Evolutionary conservation across 192 early-diverging fungal genomes (phyloP).

Genomic region (Coemansia sp.): DNA sequence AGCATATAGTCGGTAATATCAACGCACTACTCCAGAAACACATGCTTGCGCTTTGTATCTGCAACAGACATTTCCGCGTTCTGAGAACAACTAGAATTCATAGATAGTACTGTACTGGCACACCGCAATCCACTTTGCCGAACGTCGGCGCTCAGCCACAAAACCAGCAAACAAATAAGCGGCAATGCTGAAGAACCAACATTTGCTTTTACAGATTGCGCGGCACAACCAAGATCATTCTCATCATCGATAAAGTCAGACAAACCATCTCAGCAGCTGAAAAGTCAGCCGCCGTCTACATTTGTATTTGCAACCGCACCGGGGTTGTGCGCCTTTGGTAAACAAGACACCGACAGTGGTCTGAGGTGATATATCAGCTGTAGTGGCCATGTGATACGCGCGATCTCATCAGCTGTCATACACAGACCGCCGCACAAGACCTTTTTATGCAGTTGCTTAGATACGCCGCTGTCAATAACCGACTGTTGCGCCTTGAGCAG

Average conservation of each 20-base stretch:
- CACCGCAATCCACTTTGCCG: neutral
- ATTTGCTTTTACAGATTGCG: too few relatives aligned
- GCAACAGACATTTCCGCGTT: neutral
- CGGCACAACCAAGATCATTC: neutral
- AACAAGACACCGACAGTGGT: slow-evolving; percentile 4
- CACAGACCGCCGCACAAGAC: slow-evolving; percentile 18
- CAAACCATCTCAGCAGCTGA: slow-evolving; percentile 24
- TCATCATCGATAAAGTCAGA: slow-evolving; percentile 54
- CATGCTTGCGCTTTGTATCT: neutral
- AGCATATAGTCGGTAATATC: neutral
- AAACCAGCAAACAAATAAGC: neutral
- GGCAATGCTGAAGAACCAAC: neutral
- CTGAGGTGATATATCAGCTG: slow-evolving; percentile 15
- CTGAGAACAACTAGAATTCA: neutral
- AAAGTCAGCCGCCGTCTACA: neutral
- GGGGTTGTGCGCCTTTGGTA: neutral
- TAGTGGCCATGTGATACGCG: slow-evolving; percentile 22
- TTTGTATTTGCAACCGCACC: neutral
- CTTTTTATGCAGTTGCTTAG: neutral
- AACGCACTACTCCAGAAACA: neutral
- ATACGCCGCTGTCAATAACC: slow-evolving; percentile 25
- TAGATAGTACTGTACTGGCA: too few relatives aligned
- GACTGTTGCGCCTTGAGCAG: slow-evolving; percentile 16
- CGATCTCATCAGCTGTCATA: slow-evolving; percentile 19
- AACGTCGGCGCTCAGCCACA: neutral